Evolutionary conservation across 495 filamentous ascomycete species (phyloP), one percentile per base, ranked within the genome.

Genomic region (Penicillium macrosclerotiorum): DNA sequence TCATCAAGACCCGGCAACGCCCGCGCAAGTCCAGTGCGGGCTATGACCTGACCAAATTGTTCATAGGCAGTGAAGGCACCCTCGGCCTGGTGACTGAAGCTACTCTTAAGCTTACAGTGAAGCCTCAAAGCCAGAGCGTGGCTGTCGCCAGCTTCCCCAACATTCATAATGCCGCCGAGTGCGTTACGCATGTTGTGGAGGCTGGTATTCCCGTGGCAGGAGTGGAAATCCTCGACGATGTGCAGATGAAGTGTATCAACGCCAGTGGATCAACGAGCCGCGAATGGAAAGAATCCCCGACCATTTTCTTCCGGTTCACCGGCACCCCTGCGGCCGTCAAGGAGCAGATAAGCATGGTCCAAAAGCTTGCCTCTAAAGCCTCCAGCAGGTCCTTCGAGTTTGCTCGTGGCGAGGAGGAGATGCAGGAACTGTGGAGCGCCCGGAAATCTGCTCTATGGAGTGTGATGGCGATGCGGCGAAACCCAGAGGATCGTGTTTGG

Each of bases 221-320:
- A 20, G 64, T 85, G 22, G 82, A 85, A 54, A 74, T 85, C 30
- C 63, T 85, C 9, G 82, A 85, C 54, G 79, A 85, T 45, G 74
- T 81, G 18, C 80, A 83, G 52, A 84, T 85, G 80, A 72, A 71
- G 52, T 81, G 77, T 47, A 83, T 85, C 63, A 85, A 85, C 57
- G 64, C 73, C 36, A 77, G 76, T 41, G 72, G 78, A 33, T 58
- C 60, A 29, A 83, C 81, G 2, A 63, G 62, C 33, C 74, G 76
- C 20, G 58, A 65, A 29, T 85, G 82, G 82, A 77, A 76, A 55
- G 78, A 81, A 47, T 67, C 71, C 1, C 81, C 82, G 2, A 85
- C 82, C 7, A 64, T 85, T 5, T 85, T 85, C 56, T 82, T 85
- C 65, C 83, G 81, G 46, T 85, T 85, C 49, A 68, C 75, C 0